phyloP scores from a whole-genome alignment of 2,329 filamentous ascomycete genomes.

The Xylaria sp. region DNA sequence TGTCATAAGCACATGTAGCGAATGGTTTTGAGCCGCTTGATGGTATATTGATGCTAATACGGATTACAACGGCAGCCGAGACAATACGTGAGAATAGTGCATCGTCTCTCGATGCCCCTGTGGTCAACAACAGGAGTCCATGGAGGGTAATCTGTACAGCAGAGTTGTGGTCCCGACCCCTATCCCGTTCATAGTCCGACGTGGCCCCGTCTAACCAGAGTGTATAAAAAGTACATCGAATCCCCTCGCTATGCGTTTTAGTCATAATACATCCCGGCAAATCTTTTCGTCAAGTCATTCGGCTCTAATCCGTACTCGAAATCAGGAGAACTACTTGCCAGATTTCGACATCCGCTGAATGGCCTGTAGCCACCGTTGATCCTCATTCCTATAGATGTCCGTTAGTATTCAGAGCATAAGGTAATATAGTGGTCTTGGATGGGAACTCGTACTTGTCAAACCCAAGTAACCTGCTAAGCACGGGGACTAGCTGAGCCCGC shows the following conservation, averaged over 20 bases:
- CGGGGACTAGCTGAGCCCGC: slow-evolving; percentile 70
- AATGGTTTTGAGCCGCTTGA: background rate
- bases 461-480: slow-evolving; percentile 67
- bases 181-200: background rate
- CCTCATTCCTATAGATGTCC: slow-evolving; percentile 48
- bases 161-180: background rate
- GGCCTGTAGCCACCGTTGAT: slow-evolving; percentile 80
- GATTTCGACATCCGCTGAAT: slow-evolving; percentile 46
- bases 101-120: background rate
- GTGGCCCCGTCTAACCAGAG: background rate
- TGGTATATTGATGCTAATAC: background rate
- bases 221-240: slow-evolving; percentile 8
- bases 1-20: background rate
- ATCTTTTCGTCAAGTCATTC: background rate
- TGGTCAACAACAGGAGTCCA: background rate
- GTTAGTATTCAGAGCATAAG: slow-evolving; percentile 17
- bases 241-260: slow-evolving; percentile 24
- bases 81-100: background rate
- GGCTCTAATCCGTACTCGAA: background rate
- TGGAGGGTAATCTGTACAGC: background rate
- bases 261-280: slow-evolving; percentile 12
- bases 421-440: background rate
- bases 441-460: slow-evolving; percentile 65
- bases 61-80: background rate
- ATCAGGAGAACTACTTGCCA: slow-evolving; percentile 19